Evolutionary conservation across 1,284 basidiomycete species (phyloP).

Genomic region (Leccinum variabile): DNA sequence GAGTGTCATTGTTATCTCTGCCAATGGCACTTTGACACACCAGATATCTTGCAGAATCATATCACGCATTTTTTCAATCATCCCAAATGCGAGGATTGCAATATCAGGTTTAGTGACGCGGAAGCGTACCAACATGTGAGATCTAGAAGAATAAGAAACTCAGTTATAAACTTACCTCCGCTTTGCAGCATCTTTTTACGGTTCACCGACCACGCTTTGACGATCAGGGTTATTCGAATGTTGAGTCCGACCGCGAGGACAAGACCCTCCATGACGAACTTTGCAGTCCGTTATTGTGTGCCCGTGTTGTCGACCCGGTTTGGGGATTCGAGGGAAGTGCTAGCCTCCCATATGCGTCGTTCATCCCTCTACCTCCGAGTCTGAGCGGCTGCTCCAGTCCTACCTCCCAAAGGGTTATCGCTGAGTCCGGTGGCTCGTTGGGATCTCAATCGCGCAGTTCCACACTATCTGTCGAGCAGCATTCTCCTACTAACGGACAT

Average conservation of each 20-base stretch:
- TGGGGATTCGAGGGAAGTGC: conserved; percentile 31
- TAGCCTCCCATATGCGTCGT: conserved; percentile 30
- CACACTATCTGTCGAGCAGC: conserved; percentile 35
- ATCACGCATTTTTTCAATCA: conserved; percentile 36
- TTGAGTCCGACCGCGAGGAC: conserved; percentile 4
- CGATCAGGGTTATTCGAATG: conserved; percentile 7
- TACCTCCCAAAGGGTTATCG: conserved; percentile 26
- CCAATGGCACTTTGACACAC: conserved; percentile 37
- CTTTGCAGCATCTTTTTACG: conserved; percentile 29
- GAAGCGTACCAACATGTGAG: conserved; percentile 36
- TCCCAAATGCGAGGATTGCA: conserved; percentile 31
- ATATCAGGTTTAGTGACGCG: conserved; percentile 30
- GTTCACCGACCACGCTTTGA: conserved; percentile 27
- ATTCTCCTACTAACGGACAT: conserved; percentile 25
- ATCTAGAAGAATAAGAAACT: neutral
- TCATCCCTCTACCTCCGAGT: conserved; percentile 34
- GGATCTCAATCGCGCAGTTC: conserved; percentile 34
- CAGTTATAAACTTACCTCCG: conserved; percentile 5
- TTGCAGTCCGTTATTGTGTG: conserved; percentile 10
- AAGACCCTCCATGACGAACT: conserved; percentile 4
- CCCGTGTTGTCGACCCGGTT: conserved; percentile 25
- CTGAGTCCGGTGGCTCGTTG: conserved; percentile 16
- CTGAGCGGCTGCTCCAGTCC: conserved; percentile 34
- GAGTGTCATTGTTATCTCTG: conserved; percentile 35
- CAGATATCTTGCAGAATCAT: conserved; percentile 31